A percentile compares a stretch with the other conserved stretches of the same genome.
phyloP scores from a whole-genome alignment of 2,329 filamentous ascomycete species.

The Aspergillus sp. region DNA sequence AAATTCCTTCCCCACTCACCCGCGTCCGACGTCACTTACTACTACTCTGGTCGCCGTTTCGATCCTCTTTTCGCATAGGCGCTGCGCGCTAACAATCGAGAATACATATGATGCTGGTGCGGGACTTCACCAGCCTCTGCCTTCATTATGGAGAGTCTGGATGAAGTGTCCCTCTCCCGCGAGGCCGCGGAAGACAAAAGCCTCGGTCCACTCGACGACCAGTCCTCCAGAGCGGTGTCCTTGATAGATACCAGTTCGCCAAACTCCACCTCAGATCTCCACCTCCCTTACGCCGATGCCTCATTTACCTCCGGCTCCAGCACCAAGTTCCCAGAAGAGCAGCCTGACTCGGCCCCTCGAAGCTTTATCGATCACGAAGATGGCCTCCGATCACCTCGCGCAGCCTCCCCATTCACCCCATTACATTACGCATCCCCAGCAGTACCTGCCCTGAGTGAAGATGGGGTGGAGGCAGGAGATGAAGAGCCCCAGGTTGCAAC shows the following conservation, averaged over 20 bases:
- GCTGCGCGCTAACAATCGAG: too few relatives aligned
- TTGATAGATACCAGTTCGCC: constrained; percentile 17
- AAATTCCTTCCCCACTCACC: too few relatives aligned
- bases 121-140: not conserved
- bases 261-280: constrained; percentile 14
- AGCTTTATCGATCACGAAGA: constrained; percentile 22
- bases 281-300: constrained; percentile 11
- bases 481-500: constrained; percentile 48
- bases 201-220: constrained; percentile 18
- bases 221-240: constrained; percentile 23
- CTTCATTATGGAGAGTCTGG: constrained; percentile 42
- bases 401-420: constrained; percentile 30
- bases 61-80: too few relatives aligned
- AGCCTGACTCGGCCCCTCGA: constrained; percentile 10
- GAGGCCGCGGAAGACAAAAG: constrained; percentile 27
- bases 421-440: constrained; percentile 35
- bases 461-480: constrained; percentile 42
- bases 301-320: constrained; percentile 17
- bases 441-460: constrained; percentile 29
- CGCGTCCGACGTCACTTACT: too few relatives aligned
- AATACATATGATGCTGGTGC: not conserved
- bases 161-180: constrained; percentile 34
- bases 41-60: too few relatives aligned
- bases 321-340: constrained; percentile 18
- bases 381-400: constrained; percentile 17